phyloP scores from a whole-genome alignment of 2,329 filamentous ascomycete species.

The Botrytis squamosa region DNA sequence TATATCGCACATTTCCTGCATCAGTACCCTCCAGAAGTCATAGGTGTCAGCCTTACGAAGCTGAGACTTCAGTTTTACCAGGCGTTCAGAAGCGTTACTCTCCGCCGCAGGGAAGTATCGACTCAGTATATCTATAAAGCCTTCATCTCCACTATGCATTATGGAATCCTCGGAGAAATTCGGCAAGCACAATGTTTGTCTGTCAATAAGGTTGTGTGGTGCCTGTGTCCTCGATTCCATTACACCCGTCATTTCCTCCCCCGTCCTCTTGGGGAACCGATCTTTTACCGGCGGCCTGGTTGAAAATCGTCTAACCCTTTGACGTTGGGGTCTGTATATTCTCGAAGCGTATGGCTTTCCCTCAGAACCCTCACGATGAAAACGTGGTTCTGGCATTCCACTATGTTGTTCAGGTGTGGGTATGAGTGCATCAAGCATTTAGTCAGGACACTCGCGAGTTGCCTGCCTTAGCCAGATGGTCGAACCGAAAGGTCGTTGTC shows the following conservation, averaged over 20 bases:
- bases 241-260: constrained; percentile 26
- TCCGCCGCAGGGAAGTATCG: constrained; percentile 49
- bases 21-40: constrained; percentile 62
- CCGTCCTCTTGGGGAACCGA: constrained; percentile 19
- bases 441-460: constrained; percentile 17
- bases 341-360: constrained; percentile 29
- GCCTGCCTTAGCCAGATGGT: not conserved
- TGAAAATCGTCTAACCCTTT: constrained; percentile 28
- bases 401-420: constrained; percentile 17
- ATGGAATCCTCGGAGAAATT: constrained; percentile 31
- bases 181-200: constrained; percentile 37
- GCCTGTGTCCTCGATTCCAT: constrained; percentile 19
- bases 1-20: constrained; percentile 63
- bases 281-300: constrained; percentile 23
- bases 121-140: constrained; percentile 35
- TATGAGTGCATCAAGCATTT: constrained; percentile 15
- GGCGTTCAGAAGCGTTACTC: constrained; percentile 58
- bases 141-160: constrained; percentile 35
- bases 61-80: constrained; percentile 57
- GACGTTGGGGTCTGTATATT: constrained; percentile 32
- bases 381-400: constrained; percentile 32
- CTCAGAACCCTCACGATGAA: constrained; percentile 24
- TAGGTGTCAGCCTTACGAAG: constrained; percentile 54
- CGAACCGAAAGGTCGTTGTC: not conserved
- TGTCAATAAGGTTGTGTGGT: constrained; percentile 30